Percentiles rank a stretch among this genome's conserved stretches.
Conservation (phyloP, 164 flowering plant species). For the Liquidambar formosana region DNA sequence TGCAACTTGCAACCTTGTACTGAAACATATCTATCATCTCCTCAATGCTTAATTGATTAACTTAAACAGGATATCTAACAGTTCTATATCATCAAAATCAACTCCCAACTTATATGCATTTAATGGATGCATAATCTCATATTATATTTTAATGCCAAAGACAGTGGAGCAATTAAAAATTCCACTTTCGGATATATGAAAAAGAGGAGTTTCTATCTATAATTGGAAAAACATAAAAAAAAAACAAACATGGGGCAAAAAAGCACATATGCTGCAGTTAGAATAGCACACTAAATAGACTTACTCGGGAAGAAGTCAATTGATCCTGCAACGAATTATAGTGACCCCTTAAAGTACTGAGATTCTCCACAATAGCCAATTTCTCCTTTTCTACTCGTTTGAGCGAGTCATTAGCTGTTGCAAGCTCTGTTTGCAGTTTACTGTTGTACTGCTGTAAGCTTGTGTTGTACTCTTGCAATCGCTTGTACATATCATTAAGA, state of each 20-base stretch:
- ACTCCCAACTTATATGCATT: too few relatives aligned
- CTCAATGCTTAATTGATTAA: too few relatives aligned
- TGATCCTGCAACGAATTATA: constrained; percentile 62
- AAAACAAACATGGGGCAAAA: background rate
- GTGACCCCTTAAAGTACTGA: constrained; percentile 67
- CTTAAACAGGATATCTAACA: too few relatives aligned
- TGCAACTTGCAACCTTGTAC: too few relatives aligned
- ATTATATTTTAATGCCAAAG: too few relatives aligned
- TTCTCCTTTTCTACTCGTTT: constrained; percentile 79
- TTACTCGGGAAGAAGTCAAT: constrained; percentile 57
- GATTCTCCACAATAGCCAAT: constrained; percentile 63
- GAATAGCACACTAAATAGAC: constrained; percentile 14
- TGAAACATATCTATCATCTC: too few relatives aligned
- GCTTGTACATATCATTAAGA: constrained; percentile 67
- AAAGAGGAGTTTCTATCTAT: background rate
- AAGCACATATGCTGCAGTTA: background rate
- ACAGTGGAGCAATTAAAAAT: too few relatives aligned
- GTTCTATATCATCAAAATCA: too few relatives aligned
- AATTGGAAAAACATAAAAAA: background rate
- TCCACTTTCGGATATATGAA: background rate
- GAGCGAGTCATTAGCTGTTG: constrained; percentile 56
- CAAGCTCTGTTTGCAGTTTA: constrained; percentile 84
- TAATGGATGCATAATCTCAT: too few relatives aligned
- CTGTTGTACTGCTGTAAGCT: constrained; percentile 92
- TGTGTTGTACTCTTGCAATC: constrained; percentile 85